These are phyloP conservation scores for Globisporangium camurandrum DNA, from an alignment of 352 stramenopile species.

Conservation along the genomic window DNA sequence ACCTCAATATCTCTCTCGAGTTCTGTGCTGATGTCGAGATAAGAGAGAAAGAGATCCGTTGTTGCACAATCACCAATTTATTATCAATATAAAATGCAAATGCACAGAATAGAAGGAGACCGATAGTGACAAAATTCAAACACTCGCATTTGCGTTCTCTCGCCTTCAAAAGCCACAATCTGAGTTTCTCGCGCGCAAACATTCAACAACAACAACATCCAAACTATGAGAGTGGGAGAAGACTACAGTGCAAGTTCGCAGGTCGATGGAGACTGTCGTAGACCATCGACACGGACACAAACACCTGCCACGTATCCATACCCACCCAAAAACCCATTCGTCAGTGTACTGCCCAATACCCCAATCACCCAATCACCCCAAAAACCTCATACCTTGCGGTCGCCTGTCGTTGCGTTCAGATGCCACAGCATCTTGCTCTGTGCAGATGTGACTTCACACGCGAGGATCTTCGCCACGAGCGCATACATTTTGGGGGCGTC, in stretches of 20 bases:
- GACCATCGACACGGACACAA: constrained; percentile 81
- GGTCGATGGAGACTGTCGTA: constrained; percentile 69
- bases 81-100: too few relatives aligned
- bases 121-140: too few relatives aligned
- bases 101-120: too few relatives aligned
- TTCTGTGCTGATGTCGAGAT: too few relatives aligned
- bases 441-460: constrained; percentile 66
- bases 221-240: constrained; percentile 59
- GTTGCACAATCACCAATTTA: too few relatives aligned
- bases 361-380: too few relatives aligned
- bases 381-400: constrained; percentile 70
- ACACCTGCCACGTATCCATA: constrained; percentile 27
- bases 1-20: too few relatives aligned
- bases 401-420: constrained; percentile 48
- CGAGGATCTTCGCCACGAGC: constrained; percentile 67
- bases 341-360: too few relatives aligned
- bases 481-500: constrained; percentile 79
- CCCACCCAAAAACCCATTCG: neutral
- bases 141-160: too few relatives aligned
- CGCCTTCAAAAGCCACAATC: constrained; percentile 1
- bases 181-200: too few relatives aligned
- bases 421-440: constrained; percentile 86
- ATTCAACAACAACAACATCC: too few relatives aligned
- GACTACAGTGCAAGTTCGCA: constrained; percentile 72
- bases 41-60: too few relatives aligned